These are phyloP conservation scores for Ustilago trichophora DNA, from an alignment of 1,284 basidiomycete species.

Conservation along the genomic window DNA sequence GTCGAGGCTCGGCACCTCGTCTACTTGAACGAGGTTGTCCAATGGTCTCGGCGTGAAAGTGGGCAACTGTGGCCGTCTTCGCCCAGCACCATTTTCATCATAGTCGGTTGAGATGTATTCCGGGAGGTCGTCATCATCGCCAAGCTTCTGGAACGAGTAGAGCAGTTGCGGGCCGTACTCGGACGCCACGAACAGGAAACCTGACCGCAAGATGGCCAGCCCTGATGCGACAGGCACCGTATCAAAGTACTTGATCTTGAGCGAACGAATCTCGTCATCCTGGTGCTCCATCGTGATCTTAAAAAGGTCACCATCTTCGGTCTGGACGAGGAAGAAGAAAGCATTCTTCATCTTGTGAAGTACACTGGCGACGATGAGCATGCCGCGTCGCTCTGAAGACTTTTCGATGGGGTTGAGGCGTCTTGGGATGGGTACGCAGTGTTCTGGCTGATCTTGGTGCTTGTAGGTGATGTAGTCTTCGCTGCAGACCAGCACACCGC, in stretches of 20 bases:
- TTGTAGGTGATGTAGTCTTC: conserved; percentile 66
- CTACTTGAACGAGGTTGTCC: conserved; percentile 61
- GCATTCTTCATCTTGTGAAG: conserved; percentile 65
- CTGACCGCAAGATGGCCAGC: conserved; percentile 61
- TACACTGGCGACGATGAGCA: conserved; percentile 61
- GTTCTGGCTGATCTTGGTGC: conserved; percentile 62
- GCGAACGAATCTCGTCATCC: conserved; percentile 58
- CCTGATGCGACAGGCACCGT: conserved; percentile 62
- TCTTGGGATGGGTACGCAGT: conserved; percentile 64
- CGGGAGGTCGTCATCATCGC: conserved; percentile 63
- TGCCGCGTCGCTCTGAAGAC: conserved; percentile 47
- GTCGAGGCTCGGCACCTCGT: conserved; percentile 59
- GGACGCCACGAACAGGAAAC: conserved; percentile 64
- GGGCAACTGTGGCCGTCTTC: conserved; percentile 42
- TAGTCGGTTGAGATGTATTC: conserved; percentile 58
- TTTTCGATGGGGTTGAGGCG: conserved; percentile 56
- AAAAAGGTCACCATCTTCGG: conserved; percentile 65
- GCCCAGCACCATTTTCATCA: conserved; percentile 45
- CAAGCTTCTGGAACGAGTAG: conserved; percentile 66
- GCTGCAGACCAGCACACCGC: conserved; percentile 65
- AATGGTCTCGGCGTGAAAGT: conserved; percentile 59
- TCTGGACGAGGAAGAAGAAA: conserved; percentile 65
- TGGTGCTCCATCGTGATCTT: conserved; percentile 66
- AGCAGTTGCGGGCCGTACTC: conserved; percentile 59
- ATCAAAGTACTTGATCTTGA: conserved; percentile 66